A percentile compares a stretch with the other conserved stretches of the same genome.
Evolutionary conservation across 805 yeast species (phyloP).

Genomic region (Tanozyma kutaoensis): DNA sequence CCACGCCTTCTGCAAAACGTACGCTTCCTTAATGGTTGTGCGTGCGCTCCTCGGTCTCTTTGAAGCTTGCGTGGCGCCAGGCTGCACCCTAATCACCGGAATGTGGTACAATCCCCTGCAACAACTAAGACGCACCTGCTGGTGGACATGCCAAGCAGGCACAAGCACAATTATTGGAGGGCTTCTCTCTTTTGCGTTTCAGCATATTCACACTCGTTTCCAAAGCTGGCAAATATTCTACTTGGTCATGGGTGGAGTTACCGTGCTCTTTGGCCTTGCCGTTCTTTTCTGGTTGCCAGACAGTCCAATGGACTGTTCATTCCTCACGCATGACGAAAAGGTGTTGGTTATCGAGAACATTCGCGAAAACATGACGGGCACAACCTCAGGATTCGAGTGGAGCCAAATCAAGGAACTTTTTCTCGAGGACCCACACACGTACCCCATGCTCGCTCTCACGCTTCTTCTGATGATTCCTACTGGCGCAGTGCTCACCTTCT

Average conservation of each 20-base stretch:
- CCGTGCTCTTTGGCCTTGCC: slow-evolving; percentile 34
- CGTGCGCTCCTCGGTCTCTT: slow-evolving; percentile 40
- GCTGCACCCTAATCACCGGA: slow-evolving; percentile 42
- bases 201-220: slow-evolving; percentile 13
- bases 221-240: slow-evolving; percentile 53
- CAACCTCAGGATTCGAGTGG: slow-evolving; percentile 30
- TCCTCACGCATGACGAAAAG: slow-evolving; percentile 29
- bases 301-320: slow-evolving; percentile 25
- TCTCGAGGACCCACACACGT: slow-evolving; percentile 32
- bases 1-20: slow-evolving; percentile 19
- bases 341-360: slow-evolving; percentile 28
- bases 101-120: slow-evolving; percentile 49
- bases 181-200: slow-evolving; percentile 32
- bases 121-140: slow-evolving; percentile 38
- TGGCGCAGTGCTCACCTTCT: slow-evolving; percentile 39
- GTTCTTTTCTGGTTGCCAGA: slow-evolving; percentile 36
- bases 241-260: slow-evolving; percentile 37
- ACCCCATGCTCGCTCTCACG: slow-evolving; percentile 34
- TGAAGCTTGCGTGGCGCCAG: slow-evolving; percentile 44
- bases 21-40: slow-evolving; percentile 42
- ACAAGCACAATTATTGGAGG: slow-evolving; percentile 39
- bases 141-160: slow-evolving; percentile 49
- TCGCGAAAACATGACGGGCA: slow-evolving; percentile 36
- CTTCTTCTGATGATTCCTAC: slow-evolving; percentile 34
- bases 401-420: slow-evolving; percentile 34